Evolutionary conservation across 2,329 filamentous ascomycete species (phyloP), one percentile per base, ranked within the genome.

Genomic region (Zymoseptoria crescenta): DNA sequence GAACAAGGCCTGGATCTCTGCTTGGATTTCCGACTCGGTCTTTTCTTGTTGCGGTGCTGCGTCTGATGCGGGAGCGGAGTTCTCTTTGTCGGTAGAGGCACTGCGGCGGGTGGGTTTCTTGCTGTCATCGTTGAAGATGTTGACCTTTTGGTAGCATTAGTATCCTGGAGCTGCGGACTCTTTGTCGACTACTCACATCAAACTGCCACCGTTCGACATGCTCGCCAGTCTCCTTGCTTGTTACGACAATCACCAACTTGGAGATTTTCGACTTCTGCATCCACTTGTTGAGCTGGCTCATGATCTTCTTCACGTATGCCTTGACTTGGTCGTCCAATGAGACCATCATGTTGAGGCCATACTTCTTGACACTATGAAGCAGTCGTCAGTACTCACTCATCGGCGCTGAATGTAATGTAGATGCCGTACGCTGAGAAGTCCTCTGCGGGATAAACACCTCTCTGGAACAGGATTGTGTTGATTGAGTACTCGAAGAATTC

Each of bases 401-500:
- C 24, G 24, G 24, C 24, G 24, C 24, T 24, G 24, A 24, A 24
- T 24, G 24, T 4, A 24, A 24, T 24, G 24, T 24, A 30, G 50
- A 20, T 27, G 76, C n/a, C 86, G 73, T 77, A 92, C 88, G 91
- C 88, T 66, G 89, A 90, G 73, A 99, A 99, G 78, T 99, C 94
- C 72, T 99, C 94, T 56, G 94, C 91, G 27, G 94, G 94, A 75
- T 99, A 87, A 7, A 87, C 84, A 51, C 83, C 84, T 70, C 84
- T 84, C 75, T 97, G 93, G 76, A 96, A 96, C 85, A 99, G 81
- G 60, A 99, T 97, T 0, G 92, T 95, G 72, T 99, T 94, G 72
- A 97, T 96, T 1, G 91, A 96, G 76, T 96, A 99, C 80, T 99
- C 91, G 72, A 99, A 99, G 75, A 99, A 99, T 79, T 99, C 94